Conservation (phyloP, 2,329 filamentous ascomycete species). For the Microdochium nivale region DNA sequence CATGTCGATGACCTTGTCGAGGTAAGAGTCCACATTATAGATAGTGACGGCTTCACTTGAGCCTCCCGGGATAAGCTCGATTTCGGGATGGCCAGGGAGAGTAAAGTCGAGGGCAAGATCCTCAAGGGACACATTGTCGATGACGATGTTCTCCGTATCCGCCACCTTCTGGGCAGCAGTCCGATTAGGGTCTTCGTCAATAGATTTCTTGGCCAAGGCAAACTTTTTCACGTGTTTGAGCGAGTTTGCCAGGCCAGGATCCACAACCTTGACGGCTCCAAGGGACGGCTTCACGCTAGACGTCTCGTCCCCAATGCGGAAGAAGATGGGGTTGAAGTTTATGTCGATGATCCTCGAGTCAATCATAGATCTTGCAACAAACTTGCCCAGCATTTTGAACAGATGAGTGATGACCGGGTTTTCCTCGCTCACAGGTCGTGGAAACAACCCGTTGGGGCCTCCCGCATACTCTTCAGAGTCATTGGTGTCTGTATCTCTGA, state of each 20-base stretch:
- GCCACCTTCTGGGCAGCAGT: constrained; percentile 62
- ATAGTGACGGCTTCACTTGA: constrained; percentile 71
- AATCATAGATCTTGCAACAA: constrained; percentile 95
- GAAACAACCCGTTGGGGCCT: constrained; percentile 78
- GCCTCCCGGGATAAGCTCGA: constrained; percentile 73
- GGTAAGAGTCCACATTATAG: constrained; percentile 81
- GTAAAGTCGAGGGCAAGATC: constrained; percentile 93
- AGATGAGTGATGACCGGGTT: constrained; percentile 80
- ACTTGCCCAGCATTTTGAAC: constrained; percentile 92
- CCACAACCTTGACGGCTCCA: constrained; percentile 81
- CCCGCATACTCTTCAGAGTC: constrained; percentile 75
- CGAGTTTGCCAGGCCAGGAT: constrained; percentile 77
- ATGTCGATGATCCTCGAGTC: constrained; percentile 97
- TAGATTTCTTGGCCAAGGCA: constrained; percentile 69
- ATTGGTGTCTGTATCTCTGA: constrained; percentile 80
- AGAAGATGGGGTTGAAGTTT: constrained; percentile 95
- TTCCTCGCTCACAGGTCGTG: constrained; percentile 76
- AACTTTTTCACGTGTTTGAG: constrained; percentile 84
- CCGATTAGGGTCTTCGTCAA: constrained; percentile 63
- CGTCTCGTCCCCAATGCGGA: constrained; percentile 75
- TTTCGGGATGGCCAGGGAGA: constrained; percentile 78
- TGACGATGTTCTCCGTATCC: constrained; percentile 58
- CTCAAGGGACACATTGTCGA: constrained; percentile 73
- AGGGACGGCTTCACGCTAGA: constrained; percentile 69
- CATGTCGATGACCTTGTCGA: constrained; percentile 85